These are phyloP conservation scores for Suhomyces atakaporum DNA, from an alignment of 1,139 yeast species.

Conservation along the genomic window DNA sequence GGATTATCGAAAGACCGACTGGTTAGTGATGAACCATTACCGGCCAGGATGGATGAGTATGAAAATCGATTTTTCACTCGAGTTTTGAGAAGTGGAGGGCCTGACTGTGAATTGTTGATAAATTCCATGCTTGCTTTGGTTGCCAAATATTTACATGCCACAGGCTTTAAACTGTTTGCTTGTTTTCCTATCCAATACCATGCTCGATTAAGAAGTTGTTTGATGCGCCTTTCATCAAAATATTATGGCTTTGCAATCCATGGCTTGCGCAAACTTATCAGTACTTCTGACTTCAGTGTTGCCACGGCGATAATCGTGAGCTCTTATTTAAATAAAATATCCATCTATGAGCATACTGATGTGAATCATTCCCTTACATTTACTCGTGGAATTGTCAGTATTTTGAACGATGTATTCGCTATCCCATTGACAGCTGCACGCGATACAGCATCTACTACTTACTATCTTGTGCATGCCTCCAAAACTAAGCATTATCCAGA, in stretches of 20 bases:
- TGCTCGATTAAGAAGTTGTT: too few relatives aligned
- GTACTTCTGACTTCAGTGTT: constrained; percentile 20
- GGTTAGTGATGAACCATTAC: too few relatives aligned
- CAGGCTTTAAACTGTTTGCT: constrained; percentile 23
- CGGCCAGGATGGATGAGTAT: constrained; percentile 4
- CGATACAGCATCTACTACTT: constrained; percentile 22
- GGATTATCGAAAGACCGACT: too few relatives aligned
- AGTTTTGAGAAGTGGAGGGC: too few relatives aligned
- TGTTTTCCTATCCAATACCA: constrained; percentile 9
- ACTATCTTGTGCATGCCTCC: constrained; percentile 25
- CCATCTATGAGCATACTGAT: constrained; percentile 27
- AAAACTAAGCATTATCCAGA: constrained; percentile 25
- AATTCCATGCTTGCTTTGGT: constrained; percentile 11
- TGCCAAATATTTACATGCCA: constrained; percentile 17
- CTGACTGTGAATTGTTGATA: constrained; percentile 16
- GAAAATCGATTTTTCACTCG: constrained; percentile 13
- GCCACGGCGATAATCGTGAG: constrained; percentile 26
- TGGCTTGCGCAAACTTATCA: constrained; percentile 20
- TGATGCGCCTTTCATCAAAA: constrained; percentile 18
- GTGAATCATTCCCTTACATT: constrained; percentile 25
- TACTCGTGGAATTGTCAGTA: constrained; percentile 27
- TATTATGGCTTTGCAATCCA: constrained; percentile 27
- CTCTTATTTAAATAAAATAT: constrained; percentile 27
- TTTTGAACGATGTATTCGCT: constrained; percentile 27
- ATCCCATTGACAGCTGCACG: too few relatives aligned